A percentile compares a stretch with the other conserved stretches of the same genome.
Conservation (phyloP, 1,139 yeast genomes). For the Candida sanyaensis region DNA sequence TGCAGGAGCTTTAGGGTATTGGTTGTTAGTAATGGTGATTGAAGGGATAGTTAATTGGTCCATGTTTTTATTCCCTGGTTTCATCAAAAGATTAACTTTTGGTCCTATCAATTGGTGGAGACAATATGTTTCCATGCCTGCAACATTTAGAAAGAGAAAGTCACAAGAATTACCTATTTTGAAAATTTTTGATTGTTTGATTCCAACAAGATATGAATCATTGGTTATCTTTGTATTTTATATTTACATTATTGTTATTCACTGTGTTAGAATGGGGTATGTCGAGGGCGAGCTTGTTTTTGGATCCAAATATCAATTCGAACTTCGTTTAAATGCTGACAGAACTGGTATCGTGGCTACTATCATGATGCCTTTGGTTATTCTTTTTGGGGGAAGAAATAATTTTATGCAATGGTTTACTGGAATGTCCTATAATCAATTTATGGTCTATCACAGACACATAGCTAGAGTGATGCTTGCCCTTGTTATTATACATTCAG, state of each 20-base stretch:
- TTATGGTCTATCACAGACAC: slow-evolving; percentile 41
- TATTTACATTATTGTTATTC: slow-evolving; percentile 42
- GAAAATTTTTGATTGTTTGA: slow-evolving; percentile 22
- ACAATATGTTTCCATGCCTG: slow-evolving; percentile 32
- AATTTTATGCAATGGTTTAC: slow-evolving; percentile 44
- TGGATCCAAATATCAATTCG: slow-evolving; percentile 17
- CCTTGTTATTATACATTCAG: slow-evolving; percentile 35
- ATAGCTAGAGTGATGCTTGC: slow-evolving; percentile 32
- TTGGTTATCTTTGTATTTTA: slow-evolving; percentile 34
- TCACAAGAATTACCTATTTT: slow-evolving; percentile 21
- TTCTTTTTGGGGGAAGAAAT: slow-evolving; percentile 45
- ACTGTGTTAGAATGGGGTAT: slow-evolving; percentile 22
- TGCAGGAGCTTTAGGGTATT: slow-evolving; percentile 46
- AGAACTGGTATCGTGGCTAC: slow-evolving; percentile 35
- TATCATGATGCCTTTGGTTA: slow-evolving; percentile 32
- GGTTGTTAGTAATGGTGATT: slow-evolving; percentile 45
- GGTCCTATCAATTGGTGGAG: slow-evolving; percentile 26
- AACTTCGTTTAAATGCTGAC: slow-evolving; percentile 31
- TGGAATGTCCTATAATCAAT: slow-evolving; percentile 37
- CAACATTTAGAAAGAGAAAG: slow-evolving; percentile 24
- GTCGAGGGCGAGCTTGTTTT: slow-evolving; percentile 27
- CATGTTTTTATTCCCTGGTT: slow-evolving; percentile 25
- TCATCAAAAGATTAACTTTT: slow-evolving; percentile 22
- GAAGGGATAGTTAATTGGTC: slow-evolving; percentile 46
- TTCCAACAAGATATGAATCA: slow-evolving; percentile 30